Evolutionary conservation across 306 rosid species (phyloP).

Genomic region (Notholithocarpus densiflorus): DNA sequence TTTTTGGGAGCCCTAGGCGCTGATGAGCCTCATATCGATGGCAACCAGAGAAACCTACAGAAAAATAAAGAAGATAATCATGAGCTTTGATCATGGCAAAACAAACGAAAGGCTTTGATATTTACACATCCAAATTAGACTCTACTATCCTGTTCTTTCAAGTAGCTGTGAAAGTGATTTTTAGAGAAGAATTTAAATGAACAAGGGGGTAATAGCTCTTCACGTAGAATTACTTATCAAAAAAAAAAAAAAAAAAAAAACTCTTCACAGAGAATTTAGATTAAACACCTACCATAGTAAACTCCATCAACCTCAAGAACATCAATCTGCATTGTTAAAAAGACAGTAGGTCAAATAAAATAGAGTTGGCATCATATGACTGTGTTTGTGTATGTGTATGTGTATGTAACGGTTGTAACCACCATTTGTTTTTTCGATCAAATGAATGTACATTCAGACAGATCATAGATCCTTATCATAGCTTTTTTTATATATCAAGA

Average conservation of each 20-base stretch:
- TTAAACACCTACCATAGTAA: constrained; percentile 64
- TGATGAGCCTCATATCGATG: constrained; percentile 98
- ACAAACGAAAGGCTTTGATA: not conserved
- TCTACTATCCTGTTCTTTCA: not conserved
- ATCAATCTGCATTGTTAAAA: constrained; percentile 69
- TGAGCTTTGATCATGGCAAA: not conserved
- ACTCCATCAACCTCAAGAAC: constrained; percentile 92
- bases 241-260: no score
- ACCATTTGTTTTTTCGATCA: not conserved
- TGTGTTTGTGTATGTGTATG: not conserved
- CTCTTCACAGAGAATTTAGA: not conserved
- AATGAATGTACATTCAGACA: not conserved
- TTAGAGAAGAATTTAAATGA: not conserved
- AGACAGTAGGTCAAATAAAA: constrained; percentile 11
- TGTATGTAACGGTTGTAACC: not conserved
- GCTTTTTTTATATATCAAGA: not conserved
- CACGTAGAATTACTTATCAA: not conserved
- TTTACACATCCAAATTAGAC: not conserved
- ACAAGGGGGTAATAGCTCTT: not conserved
- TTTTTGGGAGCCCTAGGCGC: constrained; percentile 80
- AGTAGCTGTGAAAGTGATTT: not conserved
- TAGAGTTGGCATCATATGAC: not conserved
- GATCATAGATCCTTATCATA: not conserved
- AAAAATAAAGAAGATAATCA: not conserved
- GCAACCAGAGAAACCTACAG: constrained; percentile 88